Evolutionary conservation across 257 asterid genomes (phyloP).

Genomic region (Solanum chmielewskii): DNA sequence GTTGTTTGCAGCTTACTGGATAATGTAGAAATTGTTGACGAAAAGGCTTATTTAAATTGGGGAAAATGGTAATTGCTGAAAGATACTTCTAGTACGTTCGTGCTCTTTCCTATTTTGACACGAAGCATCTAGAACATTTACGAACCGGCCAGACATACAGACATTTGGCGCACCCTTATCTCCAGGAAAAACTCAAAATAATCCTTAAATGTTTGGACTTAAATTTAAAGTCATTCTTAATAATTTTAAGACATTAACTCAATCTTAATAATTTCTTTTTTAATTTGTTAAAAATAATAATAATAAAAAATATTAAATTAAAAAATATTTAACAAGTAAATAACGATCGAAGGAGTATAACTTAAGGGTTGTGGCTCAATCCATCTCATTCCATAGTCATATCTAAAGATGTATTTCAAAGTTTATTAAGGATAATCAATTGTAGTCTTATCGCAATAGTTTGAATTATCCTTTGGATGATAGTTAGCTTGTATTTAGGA

Average conservation of each 20-base stretch:
- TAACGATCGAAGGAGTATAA: fast-evolving
- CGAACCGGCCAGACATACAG: not conserved
- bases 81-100: not conserved
- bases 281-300: too few species aligned
- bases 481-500: too few species aligned
- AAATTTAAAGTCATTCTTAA: too few species aligned
- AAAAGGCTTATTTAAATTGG: not conserved
- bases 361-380: not conserved
- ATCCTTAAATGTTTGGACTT: fast-evolving
- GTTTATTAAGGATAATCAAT: too few species aligned
- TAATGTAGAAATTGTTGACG: not conserved
- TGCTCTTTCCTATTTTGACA: not conserved
- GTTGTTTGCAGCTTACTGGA: not conserved
- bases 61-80: not conserved
- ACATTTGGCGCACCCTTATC: not conserved
- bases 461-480: too few species aligned
- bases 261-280: too few species aligned
- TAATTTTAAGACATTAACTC: not conserved
- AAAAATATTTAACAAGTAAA: too few species aligned
- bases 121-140: not conserved
- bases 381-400: not conserved
- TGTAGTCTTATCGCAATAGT: too few species aligned
- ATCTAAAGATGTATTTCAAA: not conserved
- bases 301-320: too few species aligned
- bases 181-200: not conserved